Evolutionary conservation across 116 monocot genomes (phyloP), one percentile per base, ranked within the genome.

Genomic region (Zostera marina): DNA sequence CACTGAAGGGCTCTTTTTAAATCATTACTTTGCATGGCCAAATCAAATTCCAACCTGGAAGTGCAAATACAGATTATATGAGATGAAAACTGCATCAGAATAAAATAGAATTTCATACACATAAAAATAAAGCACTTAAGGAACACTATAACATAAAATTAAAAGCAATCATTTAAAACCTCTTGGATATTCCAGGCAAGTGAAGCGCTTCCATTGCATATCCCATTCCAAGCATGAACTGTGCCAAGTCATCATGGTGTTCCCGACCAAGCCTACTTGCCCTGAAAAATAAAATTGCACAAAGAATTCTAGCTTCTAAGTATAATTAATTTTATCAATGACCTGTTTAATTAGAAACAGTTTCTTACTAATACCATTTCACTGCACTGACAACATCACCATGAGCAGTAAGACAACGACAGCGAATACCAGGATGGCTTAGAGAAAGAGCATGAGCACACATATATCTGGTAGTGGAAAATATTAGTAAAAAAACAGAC

Each of bases 171-270:
- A 46, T 60, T 41, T 49, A 44, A 40, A 26, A 71, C 89, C 96
- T 88, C 70, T 96, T 96, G n/a, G 96, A 96, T 73, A 96, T 96
- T 60, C 96, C 96, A 62, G 82, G 96, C 61, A 96, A 73, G 79
- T 96, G 96, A 80, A 96, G 96, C 68, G 96, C 96, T 82, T 96
- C 89, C 69, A 85, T 88, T 41, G 96, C 96, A 76, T 96, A 96
- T 58, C 96, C 96, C 89, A 96, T 85, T 41, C 96, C 96, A 60
- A 96, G 96, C 85, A 96, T 77, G 74, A 96, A 96, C 44, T 96
- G 89, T 68, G 96, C 96, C 68, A 96, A 81, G 64, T 96, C 96
- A 74, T 96, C 96, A 73, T 96, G 96, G 55, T 96, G 96, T 66
- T 96, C 96, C 41, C 96, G 64, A 22, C 79, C 89, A 58, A 96